Percentiles rank a stretch among this genome's conserved stretches.
Evolutionary conservation across 2,329 filamentous ascomycete genomes (phyloP).

Genomic region (Fusarium sp.): DNA sequence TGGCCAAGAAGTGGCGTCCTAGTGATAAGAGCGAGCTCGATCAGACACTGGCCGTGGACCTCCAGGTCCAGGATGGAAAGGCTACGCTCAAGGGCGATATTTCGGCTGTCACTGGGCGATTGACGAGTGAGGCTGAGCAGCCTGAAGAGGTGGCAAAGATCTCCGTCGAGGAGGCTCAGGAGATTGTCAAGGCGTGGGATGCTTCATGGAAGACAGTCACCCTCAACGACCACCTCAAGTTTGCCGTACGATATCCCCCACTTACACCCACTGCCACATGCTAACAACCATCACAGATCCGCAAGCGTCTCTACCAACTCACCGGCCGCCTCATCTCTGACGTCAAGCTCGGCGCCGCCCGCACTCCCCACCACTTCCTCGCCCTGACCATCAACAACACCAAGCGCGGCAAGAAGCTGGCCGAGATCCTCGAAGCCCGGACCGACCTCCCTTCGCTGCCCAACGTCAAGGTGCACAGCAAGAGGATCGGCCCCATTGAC

Average conservation of each 20-base stretch:
- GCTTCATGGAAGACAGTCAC: slow-evolving; percentile 68
- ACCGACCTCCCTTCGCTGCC: slow-evolving; percentile 63
- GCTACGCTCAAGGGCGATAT: slow-evolving; percentile 55
- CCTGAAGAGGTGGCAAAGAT: slow-evolving; percentile 40
- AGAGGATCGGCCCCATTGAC: slow-evolving; percentile 77
- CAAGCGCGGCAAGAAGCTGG: slow-evolving; percentile 71
- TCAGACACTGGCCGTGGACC: slow-evolving; percentile 50
- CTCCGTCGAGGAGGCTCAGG: slow-evolving; percentile 55
- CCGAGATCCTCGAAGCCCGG: slow-evolving; percentile 65
- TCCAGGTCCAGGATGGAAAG: slow-evolving; percentile 56
- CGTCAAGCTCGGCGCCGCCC: slow-evolving; percentile 68
- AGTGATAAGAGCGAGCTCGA: slow-evolving; percentile 50
- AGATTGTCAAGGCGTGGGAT: slow-evolving; percentile 61
- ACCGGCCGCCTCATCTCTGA: slow-evolving; percentile 84
- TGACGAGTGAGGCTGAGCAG: slow-evolving; percentile 47
- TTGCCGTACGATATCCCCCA: slow-evolving; percentile 70
- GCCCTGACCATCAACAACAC: slow-evolving; percentile 64
- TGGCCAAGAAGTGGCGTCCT: slow-evolving; percentile 49
- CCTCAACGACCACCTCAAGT: slow-evolving; percentile 73
- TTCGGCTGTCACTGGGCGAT: slow-evolving; percentile 47
- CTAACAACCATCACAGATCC: slow-evolving; percentile 66
- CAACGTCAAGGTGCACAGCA: slow-evolving; percentile 77
- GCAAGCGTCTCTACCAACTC: slow-evolving; percentile 84
- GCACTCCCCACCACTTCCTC: slow-evolving; percentile 67
- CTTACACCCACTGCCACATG: background rate